These are phyloP conservation scores for Balansia obtecta DNA, from an alignment of 2,329 filamentous ascomycete genomes.

Conservation along the genomic window DNA sequence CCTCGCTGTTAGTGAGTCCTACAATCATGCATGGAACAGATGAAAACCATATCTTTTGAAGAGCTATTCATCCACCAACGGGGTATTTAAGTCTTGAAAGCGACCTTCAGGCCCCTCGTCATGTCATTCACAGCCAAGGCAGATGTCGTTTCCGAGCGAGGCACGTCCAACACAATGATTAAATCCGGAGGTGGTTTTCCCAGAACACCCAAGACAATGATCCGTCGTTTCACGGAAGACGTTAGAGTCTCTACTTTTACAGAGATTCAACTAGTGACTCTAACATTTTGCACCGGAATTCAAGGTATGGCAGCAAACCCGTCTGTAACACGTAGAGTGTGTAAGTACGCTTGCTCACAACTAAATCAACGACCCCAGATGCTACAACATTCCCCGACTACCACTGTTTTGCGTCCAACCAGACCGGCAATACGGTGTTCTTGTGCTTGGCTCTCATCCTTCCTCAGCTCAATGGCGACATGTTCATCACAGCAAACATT, in stretches of 20 bases:
- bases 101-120: background rate
- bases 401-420: constrained; percentile 50
- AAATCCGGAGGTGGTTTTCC: background rate
- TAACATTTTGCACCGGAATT: constrained; percentile 39
- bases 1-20: background rate
- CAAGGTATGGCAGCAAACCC: constrained; percentile 24
- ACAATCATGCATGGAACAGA: background rate
- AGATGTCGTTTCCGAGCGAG: background rate
- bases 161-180: background rate
- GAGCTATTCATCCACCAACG: background rate
- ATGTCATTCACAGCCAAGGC: background rate
- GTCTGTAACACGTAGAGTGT: background rate
- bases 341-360: background rate
- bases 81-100: background rate
- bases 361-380: constrained; percentile 21
- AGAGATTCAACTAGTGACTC: constrained; percentile 32
- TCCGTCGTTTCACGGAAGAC: constrained; percentile 13
- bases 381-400: constrained; percentile 49
- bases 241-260: constrained; percentile 28
- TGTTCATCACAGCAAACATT: constrained; percentile 42
- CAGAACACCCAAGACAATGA: background rate
- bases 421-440: constrained; percentile 54
- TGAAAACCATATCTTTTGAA: background rate
- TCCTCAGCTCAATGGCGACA: constrained; percentile 31
- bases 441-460: constrained; percentile 38